These are phyloP conservation scores for Panellus pusillus DNA, from an alignment of 768 basidiomycete species.

Conservation along the genomic window DNA sequence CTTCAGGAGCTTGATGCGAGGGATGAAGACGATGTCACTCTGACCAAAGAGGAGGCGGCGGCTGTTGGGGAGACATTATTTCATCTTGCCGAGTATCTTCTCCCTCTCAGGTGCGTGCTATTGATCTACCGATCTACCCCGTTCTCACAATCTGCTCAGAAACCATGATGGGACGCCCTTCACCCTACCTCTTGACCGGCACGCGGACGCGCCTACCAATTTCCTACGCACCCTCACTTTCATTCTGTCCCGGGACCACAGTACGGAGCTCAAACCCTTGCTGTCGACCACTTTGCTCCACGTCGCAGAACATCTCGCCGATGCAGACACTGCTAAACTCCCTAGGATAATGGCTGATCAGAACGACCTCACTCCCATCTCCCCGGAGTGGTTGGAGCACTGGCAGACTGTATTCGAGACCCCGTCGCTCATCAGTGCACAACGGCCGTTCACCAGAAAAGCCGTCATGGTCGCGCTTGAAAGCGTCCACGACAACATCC, in stretches of 20 bases:
- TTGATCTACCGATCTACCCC: neutral
- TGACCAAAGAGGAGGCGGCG: slow-evolving; percentile 70
- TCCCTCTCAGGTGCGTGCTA: slow-evolving; percentile 53
- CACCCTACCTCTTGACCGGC: slow-evolving; percentile 54
- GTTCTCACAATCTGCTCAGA: slow-evolving; percentile 24
- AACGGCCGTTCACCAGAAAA: slow-evolving; percentile 53
- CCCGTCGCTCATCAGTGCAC: slow-evolving; percentile 39
- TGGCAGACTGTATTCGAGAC: slow-evolving; percentile 63
- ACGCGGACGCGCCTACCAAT: slow-evolving; percentile 55
- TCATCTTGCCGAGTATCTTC: slow-evolving; percentile 58
- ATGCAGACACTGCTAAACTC: slow-evolving; percentile 63
- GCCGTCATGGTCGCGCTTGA: slow-evolving; percentile 60
- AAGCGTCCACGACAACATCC: slow-evolving; percentile 61
- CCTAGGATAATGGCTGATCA: slow-evolving; percentile 64
- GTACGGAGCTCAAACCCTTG: slow-evolving; percentile 55
- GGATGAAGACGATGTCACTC: slow-evolving; percentile 47
- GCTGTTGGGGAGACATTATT: slow-evolving; percentile 63
- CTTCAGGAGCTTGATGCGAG: slow-evolving; percentile 70
- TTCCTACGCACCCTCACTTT: slow-evolving; percentile 64
- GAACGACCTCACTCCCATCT: slow-evolving; percentile 69
- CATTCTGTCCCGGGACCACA: slow-evolving; percentile 63
- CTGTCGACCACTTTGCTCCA: slow-evolving; percentile 64
- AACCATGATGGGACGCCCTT: slow-evolving; percentile 44
- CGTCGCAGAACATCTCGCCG: slow-evolving; percentile 68
- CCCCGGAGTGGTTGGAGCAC: slow-evolving; percentile 68